A percentile compares a stretch with the other conserved stretches of the same genome.
Conservation (phyloP, 345 rosid species). For the Psidium friedrichsthalianum region DNA sequence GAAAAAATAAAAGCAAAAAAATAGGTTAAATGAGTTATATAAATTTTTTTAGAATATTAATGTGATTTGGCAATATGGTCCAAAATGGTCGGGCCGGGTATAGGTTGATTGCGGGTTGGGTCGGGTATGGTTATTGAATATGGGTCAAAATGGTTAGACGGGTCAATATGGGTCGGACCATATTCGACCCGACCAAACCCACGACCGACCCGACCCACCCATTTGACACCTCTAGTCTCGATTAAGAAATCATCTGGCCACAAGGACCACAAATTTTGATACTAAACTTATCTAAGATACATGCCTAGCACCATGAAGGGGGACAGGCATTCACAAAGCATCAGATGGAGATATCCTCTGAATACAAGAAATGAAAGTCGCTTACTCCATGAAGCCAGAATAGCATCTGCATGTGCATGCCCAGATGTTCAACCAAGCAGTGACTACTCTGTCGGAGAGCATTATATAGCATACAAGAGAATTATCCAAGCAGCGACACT, state of each 20-base stretch:
- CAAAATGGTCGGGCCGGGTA: too few relatives aligned
- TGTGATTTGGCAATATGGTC: too few relatives aligned
- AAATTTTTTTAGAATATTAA: too few relatives aligned
- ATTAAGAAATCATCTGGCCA: background rate
- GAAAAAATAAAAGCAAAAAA: too few relatives aligned
- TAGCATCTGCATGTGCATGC: background rate
- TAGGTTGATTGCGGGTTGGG: too few relatives aligned
- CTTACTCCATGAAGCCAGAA: background rate
- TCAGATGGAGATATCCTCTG: background rate
- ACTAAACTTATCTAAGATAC: background rate
- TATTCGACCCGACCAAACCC: too few relatives aligned
- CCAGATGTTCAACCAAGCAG: background rate
- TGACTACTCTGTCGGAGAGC: background rate
- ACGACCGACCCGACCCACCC: too few relatives aligned
- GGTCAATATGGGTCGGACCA: too few relatives aligned
- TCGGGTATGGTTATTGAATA: too few relatives aligned
- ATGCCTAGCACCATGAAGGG: background rate
- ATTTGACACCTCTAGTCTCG: too few relatives aligned
- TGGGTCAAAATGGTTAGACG: too few relatives aligned
- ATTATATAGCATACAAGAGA: background rate
- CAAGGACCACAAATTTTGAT: background rate
- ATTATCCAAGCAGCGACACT: background rate
- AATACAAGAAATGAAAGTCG: background rate
- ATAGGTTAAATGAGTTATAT: too few relatives aligned
- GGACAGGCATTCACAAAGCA: background rate